These are phyloP conservation scores for Tetraselmis chui DNA, from an alignment of 139 green algal genomes.

Conservation along the genomic window DNA sequence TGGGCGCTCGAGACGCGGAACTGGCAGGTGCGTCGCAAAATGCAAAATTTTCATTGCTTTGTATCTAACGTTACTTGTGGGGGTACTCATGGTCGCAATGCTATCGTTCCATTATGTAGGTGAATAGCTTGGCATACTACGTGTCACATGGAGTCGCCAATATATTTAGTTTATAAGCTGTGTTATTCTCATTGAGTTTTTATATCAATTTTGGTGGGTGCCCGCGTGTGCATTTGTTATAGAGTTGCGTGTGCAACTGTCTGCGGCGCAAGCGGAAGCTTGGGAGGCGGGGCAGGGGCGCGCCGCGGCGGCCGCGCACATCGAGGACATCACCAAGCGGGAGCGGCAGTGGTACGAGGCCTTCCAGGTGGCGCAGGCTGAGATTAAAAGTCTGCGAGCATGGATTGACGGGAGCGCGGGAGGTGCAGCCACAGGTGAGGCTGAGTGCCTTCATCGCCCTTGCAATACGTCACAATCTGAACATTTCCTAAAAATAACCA, in stretches of 20 bases:
- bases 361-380: background rate
- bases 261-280: background rate
- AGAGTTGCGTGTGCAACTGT: background rate
- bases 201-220: no score
- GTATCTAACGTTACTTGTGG: no score
- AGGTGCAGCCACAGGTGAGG: background rate
- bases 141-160: background rate
- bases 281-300: background rate
- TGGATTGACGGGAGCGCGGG: background rate
- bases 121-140: background rate
- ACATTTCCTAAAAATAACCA: background rate
- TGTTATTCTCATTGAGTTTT: background rate
- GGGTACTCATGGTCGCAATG: no score
- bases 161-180: background rate
- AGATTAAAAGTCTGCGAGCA: background rate
- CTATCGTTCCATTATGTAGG: background rate
- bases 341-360: background rate
- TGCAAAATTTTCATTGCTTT: no score
- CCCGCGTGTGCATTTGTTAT: no score
- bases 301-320: background rate
- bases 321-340: background rate
- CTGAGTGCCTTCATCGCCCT: background rate
- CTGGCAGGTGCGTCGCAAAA: background rate
- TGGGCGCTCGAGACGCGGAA: background rate
- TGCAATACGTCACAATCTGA: background rate